Conservation (phyloP, 2,329 filamentous ascomycete genomes). For the Pseudodiploospora longispora region DNA sequence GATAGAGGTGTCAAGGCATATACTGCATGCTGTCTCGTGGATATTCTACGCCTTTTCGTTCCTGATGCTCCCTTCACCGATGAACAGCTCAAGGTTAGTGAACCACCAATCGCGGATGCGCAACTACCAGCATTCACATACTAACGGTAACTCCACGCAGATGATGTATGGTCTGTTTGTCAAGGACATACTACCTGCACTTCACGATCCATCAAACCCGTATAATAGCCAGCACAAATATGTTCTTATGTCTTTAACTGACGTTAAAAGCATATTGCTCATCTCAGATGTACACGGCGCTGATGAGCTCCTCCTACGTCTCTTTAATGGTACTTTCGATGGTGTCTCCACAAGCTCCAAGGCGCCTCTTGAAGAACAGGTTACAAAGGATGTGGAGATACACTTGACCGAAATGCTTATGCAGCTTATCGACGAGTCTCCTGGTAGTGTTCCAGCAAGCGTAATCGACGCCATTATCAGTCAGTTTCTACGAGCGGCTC, state of each 20-base stretch:
- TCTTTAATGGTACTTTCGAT: slow-evolving; percentile 89
- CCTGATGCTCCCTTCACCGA: slow-evolving; percentile 91
- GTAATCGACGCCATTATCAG: slow-evolving; percentile 91
- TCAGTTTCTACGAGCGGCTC: slow-evolving; percentile 85
- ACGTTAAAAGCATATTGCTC: slow-evolving; percentile 90
- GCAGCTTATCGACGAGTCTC: slow-evolving; percentile 78
- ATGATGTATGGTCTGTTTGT: slow-evolving; percentile 91
- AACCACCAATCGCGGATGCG: background rate
- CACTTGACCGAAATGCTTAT: slow-evolving; percentile 82
- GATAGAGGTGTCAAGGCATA: slow-evolving; percentile 89
- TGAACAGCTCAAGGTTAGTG: slow-evolving; percentile 75
- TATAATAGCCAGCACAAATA: slow-evolving; percentile 94
- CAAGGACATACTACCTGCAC: slow-evolving; percentile 70
- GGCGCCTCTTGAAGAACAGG: slow-evolving; percentile 65
- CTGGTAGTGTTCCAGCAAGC: slow-evolving; percentile 61
- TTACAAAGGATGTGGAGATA: slow-evolving; percentile 89
- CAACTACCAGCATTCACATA: slow-evolving; percentile 1
- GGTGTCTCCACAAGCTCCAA: slow-evolving; percentile 74
- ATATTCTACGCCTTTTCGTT: slow-evolving; percentile 86
- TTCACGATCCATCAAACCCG: slow-evolving; percentile 77
- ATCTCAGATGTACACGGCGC: slow-evolving; percentile 80
- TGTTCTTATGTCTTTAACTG: slow-evolving; percentile 77
- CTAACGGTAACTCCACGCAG: slow-evolving; percentile 33
- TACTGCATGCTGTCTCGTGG: slow-evolving; percentile 80
- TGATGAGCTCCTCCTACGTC: slow-evolving; percentile 67